These are phyloP conservation scores for Hsuehochloa calcarea DNA, from an alignment of 176 grass and related monocot species.

Conservation along the genomic window DNA sequence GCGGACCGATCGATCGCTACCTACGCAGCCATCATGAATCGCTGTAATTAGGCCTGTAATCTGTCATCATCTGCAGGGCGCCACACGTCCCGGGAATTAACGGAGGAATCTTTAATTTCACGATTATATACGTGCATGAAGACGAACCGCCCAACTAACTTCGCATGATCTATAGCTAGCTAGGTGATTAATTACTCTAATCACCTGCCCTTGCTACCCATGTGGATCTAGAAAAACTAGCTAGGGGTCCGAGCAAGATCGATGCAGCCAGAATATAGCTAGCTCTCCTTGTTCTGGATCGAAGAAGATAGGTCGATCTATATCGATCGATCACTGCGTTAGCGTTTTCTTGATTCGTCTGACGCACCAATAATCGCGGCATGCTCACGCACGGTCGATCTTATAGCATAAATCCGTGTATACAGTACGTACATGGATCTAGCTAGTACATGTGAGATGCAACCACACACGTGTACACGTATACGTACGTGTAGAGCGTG, in stretches of 20 bases:
- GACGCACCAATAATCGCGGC: too few relatives aligned
- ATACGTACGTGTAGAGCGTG: not conserved
- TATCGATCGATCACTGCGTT: not conserved
- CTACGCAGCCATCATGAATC: too few relatives aligned
- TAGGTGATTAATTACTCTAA: not conserved
- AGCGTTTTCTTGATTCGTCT: not conserved
- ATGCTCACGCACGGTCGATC: not conserved
- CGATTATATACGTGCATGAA: not conserved
- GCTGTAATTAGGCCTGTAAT: too few relatives aligned
- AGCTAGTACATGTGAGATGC: not conserved
- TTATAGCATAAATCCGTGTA: not conserved
- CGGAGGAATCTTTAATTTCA: too few relatives aligned
- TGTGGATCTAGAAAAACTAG: not conserved
- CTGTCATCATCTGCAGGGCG: too few relatives aligned
- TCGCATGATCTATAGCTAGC: not conserved
- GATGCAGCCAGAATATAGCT: not conserved
- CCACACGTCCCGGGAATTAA: too few relatives aligned
- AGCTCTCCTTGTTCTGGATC: not conserved
- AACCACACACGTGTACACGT: not conserved
- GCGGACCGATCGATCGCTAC: not conserved
- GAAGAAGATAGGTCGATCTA: not conserved
- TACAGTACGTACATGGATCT: too few relatives aligned
- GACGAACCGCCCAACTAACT: not conserved
- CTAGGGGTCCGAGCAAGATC: not conserved
- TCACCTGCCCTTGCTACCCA: not conserved